Evolutionary conservation across 164 flowering plant genomes (phyloP).

Genomic region (Chloranthus sessilifolius): DNA sequence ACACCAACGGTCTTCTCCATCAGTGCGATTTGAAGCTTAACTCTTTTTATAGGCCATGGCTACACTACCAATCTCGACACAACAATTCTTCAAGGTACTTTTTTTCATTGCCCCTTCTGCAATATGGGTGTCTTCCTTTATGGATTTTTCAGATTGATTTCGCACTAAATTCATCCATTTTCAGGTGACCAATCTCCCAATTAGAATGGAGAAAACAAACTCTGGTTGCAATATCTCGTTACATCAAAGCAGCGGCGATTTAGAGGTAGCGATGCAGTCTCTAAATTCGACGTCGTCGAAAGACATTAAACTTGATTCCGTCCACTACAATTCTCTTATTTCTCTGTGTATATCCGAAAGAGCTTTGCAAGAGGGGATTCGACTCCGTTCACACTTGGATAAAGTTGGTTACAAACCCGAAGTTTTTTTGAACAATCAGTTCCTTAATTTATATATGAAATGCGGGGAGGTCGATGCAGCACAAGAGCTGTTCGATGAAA

Average conservation of each 20-base stretch:
- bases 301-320: conserved; percentile 7
- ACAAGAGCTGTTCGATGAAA: conserved; percentile 6
- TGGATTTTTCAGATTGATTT: no score
- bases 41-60: no score
- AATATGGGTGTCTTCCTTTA: no score
- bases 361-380: conserved; percentile 11
- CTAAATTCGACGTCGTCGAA: conserved; percentile 4
- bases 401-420: conserved; percentile 8
- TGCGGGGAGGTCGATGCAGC: conserved; percentile 13
- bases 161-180: conserved; percentile 3
- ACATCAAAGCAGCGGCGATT: background rate
- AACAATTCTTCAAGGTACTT: no score
- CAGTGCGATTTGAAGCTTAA: no score
- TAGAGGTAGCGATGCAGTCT: conserved; percentile 4
- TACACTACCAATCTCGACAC: no score
- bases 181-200: conserved; percentile 1
- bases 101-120: no score
- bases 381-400: conserved; percentile 9
- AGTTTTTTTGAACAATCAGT: conserved; percentile 16
- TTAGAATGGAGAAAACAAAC: conserved; percentile 1
- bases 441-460: conserved; percentile 11
- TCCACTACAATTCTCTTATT: conserved; percentile 8
- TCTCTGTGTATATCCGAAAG: conserved; percentile 13
- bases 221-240: background rate
- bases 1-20: no score